phyloP scores from a whole-genome alignment of 495 filamentous ascomycete species.

The Xylaria flabelliformis region DNA sequence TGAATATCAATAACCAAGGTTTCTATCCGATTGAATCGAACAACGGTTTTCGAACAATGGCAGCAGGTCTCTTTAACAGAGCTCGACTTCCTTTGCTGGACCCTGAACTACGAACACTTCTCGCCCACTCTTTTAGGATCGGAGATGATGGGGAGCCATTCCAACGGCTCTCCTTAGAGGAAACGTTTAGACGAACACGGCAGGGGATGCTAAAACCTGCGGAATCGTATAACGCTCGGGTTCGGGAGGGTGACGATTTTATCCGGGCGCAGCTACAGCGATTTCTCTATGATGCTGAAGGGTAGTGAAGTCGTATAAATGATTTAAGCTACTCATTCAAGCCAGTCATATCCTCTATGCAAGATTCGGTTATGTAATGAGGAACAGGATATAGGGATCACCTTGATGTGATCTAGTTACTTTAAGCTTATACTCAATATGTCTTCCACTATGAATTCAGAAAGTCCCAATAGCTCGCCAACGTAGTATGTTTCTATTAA shows the following conservation, averaged over 20 bases:
- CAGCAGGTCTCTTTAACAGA: neutral
- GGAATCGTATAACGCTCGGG: neutral
- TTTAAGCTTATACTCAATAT: neutral
- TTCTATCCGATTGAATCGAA: neutral
- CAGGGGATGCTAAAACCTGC: conserved; percentile 12
- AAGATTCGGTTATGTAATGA: too few species aligned
- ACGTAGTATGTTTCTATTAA: neutral
- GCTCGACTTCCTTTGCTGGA: neutral
- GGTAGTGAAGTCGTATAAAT: neutral
- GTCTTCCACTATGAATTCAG: neutral
- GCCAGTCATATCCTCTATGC: too few species aligned
- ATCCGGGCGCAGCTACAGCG: neutral
- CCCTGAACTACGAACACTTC: conserved; percentile 11
- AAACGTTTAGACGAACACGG: conserved; percentile 10
- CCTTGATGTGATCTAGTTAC: too few species aligned
- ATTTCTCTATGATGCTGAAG: conserved; percentile 1
- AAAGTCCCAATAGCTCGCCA: neutral
- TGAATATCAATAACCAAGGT: neutral
- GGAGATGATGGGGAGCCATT: neutral
- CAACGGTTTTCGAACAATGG: conserved; percentile 1
- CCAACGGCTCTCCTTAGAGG: neutral
- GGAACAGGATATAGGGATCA: too few species aligned
- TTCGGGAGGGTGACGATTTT: conserved; percentile 6
- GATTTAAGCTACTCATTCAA: neutral
- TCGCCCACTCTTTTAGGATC: conserved; percentile 10